Base-by-base conservation (phyloP, 805 yeast species). In the Metschnikowia anglica region DNA sequence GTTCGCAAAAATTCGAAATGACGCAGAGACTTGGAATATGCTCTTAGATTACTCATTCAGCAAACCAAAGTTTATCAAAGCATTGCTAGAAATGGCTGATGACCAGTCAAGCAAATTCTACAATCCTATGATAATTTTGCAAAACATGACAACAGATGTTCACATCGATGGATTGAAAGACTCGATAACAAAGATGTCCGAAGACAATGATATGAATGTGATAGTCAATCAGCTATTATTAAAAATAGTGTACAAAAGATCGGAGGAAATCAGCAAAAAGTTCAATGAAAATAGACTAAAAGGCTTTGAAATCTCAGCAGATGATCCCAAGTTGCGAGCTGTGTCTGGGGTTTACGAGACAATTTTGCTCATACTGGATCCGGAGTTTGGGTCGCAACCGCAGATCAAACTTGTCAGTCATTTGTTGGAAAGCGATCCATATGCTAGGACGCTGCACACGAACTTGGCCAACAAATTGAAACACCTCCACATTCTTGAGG, bases 1-100 rank as follows among this genome's bases (percentile, higher is more conserved):
- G 13, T 93, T 89, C 71, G 93, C 90, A 1, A 75, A 72, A 38
- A 73, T 73, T 9, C 78, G 75, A 35, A 79, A 81, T 38, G 95
- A 88, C 53, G 62, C 70, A 17, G 95, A 87, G n/a, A 66, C 88
- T 9, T 89, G 97, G 95, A 80, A 80, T 31, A 79, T 81, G 34
- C 70, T 91, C 47, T 65, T 91, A 9, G 81, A 79, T 16, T 80
- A 81, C 59, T 81, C 96, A 16, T 73, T 82, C 66, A 72, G 74
- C 29, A 80, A 80, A 50, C 93, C 97, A 0, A 71, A 71, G n/a
- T 89, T 88, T 56, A 83, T 91, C 32, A 78, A 79, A 47, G 85
- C 85, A 5, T 67, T 91, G 36, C 73, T 93, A 43, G 83, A 84
- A 44, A 70, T 78, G 41, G 80, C 86, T 1, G 87, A 85, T 49